These are phyloP conservation scores for Beta lomatogona DNA, from an alignment of 179 eudicot genomes.

Conservation along the genomic window DNA sequence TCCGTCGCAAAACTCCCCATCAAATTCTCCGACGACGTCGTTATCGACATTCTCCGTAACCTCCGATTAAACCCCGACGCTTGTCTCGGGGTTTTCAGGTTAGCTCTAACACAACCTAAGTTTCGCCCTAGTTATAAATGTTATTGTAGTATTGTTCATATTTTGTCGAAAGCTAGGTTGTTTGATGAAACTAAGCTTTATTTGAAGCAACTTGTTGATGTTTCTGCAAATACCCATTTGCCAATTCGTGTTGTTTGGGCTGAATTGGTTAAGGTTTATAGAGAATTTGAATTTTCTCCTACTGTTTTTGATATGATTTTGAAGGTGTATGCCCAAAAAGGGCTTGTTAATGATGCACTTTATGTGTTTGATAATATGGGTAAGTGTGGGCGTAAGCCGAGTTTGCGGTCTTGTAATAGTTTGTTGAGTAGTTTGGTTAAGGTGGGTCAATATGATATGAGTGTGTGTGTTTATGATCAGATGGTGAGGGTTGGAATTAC, in stretches of 20 bases:
- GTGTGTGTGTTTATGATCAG: slow-evolving; percentile 64
- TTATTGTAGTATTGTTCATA: slow-evolving; percentile 63
- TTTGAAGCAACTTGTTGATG: slow-evolving; percentile 47
- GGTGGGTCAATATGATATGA: slow-evolving; percentile 42
- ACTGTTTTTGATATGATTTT: slow-evolving; percentile 75
- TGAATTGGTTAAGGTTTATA: slow-evolving; percentile 56
- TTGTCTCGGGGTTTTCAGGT: slow-evolving; percentile 52
- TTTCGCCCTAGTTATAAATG: slow-evolving; percentile 51
- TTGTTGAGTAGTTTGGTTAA: slow-evolving; percentile 68
- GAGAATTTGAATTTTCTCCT: slow-evolving; percentile 62
- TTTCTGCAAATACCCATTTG: slow-evolving; percentile 22
- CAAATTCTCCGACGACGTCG: slow-evolving; percentile 56
- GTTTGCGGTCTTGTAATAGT: slow-evolving; percentile 72
- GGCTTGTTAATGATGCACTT: slow-evolving; percentile 57
- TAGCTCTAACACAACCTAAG: slow-evolving; percentile 43
- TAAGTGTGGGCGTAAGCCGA: slow-evolving; percentile 56
- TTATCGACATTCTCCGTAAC: slow-evolving; percentile 43
- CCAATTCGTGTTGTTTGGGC: slow-evolving; percentile 40
- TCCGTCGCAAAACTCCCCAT: slow-evolving; percentile 49
- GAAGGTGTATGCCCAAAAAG: slow-evolving; percentile 61
- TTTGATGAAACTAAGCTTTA: slow-evolving; percentile 53
- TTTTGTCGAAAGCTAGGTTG: slow-evolving; percentile 57
- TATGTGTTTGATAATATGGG: slow-evolving; percentile 86
- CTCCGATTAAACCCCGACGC: slow-evolving; percentile 58
- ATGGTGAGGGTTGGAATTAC: slow-evolving; percentile 50